Base-by-base conservation (phyloP, 352 stramenopile species). In the Phytophthora pluvialis region DNA sequence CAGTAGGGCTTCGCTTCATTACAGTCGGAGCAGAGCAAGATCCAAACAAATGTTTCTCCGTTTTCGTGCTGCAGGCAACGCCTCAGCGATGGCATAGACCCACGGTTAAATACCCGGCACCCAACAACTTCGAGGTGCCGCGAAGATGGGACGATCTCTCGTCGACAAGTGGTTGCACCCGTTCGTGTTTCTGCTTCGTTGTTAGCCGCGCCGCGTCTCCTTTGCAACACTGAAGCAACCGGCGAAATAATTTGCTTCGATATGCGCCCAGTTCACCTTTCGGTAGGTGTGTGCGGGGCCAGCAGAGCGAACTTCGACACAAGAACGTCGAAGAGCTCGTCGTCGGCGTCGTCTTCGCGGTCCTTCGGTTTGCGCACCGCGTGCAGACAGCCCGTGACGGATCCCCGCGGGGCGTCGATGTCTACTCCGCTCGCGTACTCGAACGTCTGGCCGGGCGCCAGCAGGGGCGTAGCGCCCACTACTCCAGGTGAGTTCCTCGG, bases 341-440 rank as follows among this genome's bases (percentile, higher is more conserved):
- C 65, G n/a, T 72, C 60, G 9, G 62, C 40, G 9, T 50, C 46
- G 16, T 74, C 68, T 9, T 83, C 61, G 11, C 54, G 36, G 9
- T 58, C 51, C 1, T 63, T 64, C 13, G 75, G 53, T 45, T 72
- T 73, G 16, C 73, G 72, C 12, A 91, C 21, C 1, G 71, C 74
- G 44, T 94, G 86, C 33, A 94, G 67, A 65, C 82, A 91, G n/a
- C 86, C 86, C 0, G 70, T 80, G 28, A 89, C 81, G 7, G 68
- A 80, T 13, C 86, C 86, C 10, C 73, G 57, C 11, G 82, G 83
- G 25, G 80, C 77, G 49, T 94, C 77, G 32, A 93, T 88, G 57
- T 93, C 83, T 15, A 92, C 80, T 26, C 86, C 83, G 39, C 83
- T 94, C 4, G 80, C 83, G 61, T 94, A 94, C 64, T 91, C 80